phyloP scores from a whole-genome alignment of 2,329 filamentous ascomycete genomes.

The Knufia petricola region DNA sequence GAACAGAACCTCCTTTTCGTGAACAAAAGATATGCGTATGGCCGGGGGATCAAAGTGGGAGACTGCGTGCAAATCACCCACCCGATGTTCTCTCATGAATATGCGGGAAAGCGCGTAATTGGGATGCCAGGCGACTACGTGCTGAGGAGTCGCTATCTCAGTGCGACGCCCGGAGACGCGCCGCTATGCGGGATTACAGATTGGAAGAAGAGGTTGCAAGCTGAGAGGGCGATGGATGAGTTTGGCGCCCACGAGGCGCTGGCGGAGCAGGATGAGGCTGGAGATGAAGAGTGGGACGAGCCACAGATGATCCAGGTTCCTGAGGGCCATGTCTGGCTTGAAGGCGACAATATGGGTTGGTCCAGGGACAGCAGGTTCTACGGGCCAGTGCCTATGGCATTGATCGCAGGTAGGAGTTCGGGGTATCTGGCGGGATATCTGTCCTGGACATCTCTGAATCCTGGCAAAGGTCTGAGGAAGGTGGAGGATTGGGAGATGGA shows the following conservation, averaged over 20 bases:
- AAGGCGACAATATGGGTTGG: slow-evolving; percentile 75
- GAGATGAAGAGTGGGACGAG: slow-evolving; percentile 22
- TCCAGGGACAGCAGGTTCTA: slow-evolving; percentile 81
- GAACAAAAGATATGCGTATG: slow-evolving; percentile 58
- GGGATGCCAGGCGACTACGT: slow-evolving; percentile 58
- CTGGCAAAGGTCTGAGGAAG: slow-evolving; percentile 1
- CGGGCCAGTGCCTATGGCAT: slow-evolving; percentile 74
- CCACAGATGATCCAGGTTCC: slow-evolving; percentile 53
- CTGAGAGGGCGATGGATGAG: neutral
- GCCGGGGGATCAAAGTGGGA: slow-evolving; percentile 61
- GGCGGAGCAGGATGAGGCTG: neutral
- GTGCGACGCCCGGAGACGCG: slow-evolving; percentile 16
- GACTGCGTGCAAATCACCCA: slow-evolving; percentile 74
- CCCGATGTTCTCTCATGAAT: slow-evolving; percentile 53
- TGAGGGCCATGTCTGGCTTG: slow-evolving; percentile 81
- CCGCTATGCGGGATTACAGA: slow-evolving; percentile 13
- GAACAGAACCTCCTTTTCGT: slow-evolving; percentile 56
- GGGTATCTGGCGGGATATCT: slow-evolving; percentile 19
- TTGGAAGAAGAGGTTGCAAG: slow-evolving; percentile 18
- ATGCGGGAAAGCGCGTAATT: slow-evolving; percentile 68
- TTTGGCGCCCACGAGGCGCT: neutral
- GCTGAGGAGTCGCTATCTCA: slow-evolving; percentile 31
- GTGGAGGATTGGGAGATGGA: slow-evolving; percentile 5
- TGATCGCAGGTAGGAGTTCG: slow-evolving; percentile 65
- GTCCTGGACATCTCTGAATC: slow-evolving; percentile 15